phyloP scores from a whole-genome alignment of 257 asterid genomes.

The Jasminum sambac region DNA sequence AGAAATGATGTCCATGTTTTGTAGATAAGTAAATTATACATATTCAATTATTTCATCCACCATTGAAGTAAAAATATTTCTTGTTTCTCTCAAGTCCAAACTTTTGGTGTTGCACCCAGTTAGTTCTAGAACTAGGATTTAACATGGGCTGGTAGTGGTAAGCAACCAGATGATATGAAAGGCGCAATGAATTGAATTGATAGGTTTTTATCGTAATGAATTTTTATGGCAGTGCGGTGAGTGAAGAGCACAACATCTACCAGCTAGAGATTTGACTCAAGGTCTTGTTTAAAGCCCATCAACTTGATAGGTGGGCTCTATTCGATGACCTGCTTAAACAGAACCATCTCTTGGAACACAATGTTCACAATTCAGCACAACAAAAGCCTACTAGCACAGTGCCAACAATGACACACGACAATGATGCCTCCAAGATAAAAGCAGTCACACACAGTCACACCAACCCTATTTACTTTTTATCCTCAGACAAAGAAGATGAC shows the following conservation, averaged over 20 bases:
- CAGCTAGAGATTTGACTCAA: background rate
- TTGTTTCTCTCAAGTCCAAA: background rate
- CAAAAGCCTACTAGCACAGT: background rate
- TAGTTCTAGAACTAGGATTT: background rate
- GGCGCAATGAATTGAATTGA: background rate
- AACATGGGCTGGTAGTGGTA: background rate
- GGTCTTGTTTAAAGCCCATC: background rate
- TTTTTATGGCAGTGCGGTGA: background rate
- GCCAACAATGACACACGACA: background rate
- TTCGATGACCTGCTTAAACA: background rate
- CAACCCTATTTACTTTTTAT: too few species aligned
- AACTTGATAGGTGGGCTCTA: background rate
- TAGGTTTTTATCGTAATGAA: background rate
- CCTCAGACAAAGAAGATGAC: too few species aligned
- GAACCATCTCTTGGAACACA: background rate
- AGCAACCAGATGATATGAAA: background rate
- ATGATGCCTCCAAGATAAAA: too few species aligned
- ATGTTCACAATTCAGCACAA: background rate
- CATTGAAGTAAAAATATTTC: background rate
- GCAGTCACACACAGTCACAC: too few species aligned
- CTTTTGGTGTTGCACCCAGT: background rate
- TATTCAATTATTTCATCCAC: background rate
- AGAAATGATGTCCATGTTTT: background rate
- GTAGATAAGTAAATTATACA: background rate
- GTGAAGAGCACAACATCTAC: background rate